Percentiles rank a stretch among this genome's conserved stretches.
phyloP scores from a whole-genome alignment of 495 filamentous ascomycete species.

The Podospora appendiculata region DNA sequence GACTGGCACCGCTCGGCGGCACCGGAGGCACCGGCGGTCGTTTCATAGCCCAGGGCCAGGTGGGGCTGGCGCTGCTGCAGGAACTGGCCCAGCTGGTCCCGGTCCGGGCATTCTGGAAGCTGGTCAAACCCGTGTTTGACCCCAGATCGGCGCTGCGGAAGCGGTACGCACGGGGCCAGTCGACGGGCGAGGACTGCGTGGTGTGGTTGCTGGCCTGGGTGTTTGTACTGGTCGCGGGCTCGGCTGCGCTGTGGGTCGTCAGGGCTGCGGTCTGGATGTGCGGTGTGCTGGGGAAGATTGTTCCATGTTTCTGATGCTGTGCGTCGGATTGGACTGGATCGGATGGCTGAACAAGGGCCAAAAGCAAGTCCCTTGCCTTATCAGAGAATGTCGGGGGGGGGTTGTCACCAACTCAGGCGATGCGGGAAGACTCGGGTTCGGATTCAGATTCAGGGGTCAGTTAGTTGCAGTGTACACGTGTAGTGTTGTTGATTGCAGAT shows the following conservation, averaged over 20 bases:
- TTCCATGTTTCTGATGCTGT: conserved; percentile 7
- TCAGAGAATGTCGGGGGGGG: no score
- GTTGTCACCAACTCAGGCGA: no score
- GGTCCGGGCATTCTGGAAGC: conserved; percentile 15
- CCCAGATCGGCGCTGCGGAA: conserved; percentile 16
- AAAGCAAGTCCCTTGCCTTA: neutral
- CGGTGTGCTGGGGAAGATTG: conserved; percentile 3
- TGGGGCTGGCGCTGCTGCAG: neutral
- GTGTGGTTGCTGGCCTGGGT: conserved; percentile 15
- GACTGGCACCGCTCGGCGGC: no score
- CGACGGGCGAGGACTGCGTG: conserved; percentile 15
- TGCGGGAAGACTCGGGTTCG: no score
- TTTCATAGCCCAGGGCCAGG: neutral
- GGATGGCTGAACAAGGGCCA: neutral
- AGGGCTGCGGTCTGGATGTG: conserved; percentile 10
- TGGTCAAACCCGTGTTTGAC: conserved; percentile 23
- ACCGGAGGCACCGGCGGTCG: no score
- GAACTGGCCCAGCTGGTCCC: neutral
- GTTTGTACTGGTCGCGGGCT: conserved; percentile 10
- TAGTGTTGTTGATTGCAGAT: no score
- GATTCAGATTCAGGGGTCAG: no score
- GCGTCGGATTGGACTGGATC: neutral
- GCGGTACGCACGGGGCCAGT: conserved; percentile 7
- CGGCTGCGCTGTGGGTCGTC: conserved; percentile 10
- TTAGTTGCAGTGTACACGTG: no score